Evolutionary conservation across 2,329 filamentous ascomycete species (phyloP).

Genomic region (Dactylellina drechsleri): DNA sequence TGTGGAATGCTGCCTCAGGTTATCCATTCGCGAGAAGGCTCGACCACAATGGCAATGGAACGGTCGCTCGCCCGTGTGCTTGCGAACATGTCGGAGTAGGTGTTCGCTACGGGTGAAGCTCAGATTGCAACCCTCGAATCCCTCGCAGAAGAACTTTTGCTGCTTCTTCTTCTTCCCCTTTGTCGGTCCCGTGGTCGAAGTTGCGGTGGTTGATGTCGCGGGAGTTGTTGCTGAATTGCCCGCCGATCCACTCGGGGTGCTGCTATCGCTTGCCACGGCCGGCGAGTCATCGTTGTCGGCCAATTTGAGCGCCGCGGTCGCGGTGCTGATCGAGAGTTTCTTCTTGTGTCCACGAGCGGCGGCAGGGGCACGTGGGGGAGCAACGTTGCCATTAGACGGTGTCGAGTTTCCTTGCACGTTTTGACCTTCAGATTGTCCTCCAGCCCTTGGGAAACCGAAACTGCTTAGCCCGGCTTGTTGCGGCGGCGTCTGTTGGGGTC

Average conservation of each 20-base stretch:
- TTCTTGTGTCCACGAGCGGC: constrained; percentile 51
- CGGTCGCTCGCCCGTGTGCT: constrained; percentile 95
- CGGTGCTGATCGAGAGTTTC: constrained; percentile 55
- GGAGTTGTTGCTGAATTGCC: constrained; percentile 43
- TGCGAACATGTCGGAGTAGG: constrained; percentile 91
- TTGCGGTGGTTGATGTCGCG: constrained; percentile 15
- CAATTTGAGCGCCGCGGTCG: constrained; percentile 52
- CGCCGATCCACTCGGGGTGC: constrained; percentile 48
- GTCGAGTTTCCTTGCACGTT: constrained; percentile 21
- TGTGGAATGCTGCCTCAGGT: constrained; percentile 94
- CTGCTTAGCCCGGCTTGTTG: constrained; percentile 34
- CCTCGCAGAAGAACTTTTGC: constrained; percentile 93
- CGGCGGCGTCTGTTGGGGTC: constrained; percentile 39
- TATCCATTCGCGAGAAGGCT: constrained; percentile 92
- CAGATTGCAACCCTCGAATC: constrained; percentile 90
- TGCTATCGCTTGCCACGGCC: constrained; percentile 38
- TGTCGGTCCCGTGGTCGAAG: constrained; percentile 23
- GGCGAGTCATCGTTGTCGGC: constrained; percentile 50
- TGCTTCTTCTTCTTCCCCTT: constrained; percentile 95
- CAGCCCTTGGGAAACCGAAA: constrained; percentile 40
- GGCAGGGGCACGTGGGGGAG: constrained; percentile 22
- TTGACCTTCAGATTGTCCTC: constrained; percentile 41
- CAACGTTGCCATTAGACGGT: constrained; percentile 20
- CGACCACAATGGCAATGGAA: constrained; percentile 96
- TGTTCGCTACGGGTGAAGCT: constrained; percentile 98